Evolutionary conservation across 805 yeast species (phyloP).

Genomic region (Komagataella kurtzmanii): DNA sequence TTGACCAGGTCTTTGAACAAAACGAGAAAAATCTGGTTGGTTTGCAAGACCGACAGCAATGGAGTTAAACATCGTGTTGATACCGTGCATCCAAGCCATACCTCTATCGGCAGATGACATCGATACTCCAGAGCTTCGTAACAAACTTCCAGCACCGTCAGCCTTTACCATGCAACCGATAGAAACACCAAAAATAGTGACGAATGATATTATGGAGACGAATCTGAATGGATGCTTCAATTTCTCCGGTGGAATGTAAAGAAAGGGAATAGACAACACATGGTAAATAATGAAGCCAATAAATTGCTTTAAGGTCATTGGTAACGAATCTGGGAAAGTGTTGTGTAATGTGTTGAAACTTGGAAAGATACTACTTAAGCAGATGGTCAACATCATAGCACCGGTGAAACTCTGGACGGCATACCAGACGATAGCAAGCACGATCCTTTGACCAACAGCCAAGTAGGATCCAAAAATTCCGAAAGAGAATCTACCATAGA

Average conservation of each 20-base stretch:
- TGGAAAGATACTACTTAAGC: slow-evolving; percentile 24
- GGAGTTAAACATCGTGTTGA: slow-evolving; percentile 24
- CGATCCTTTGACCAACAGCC: slow-evolving; percentile 28
- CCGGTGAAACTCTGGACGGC: slow-evolving; percentile 33
- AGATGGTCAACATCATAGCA: slow-evolving; percentile 25
- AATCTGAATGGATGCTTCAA: slow-evolving; percentile 7
- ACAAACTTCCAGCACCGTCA: slow-evolving; percentile 2
- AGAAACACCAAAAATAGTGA: slow-evolving; percentile 1
- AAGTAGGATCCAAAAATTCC: slow-evolving; percentile 32
- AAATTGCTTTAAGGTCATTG: slow-evolving; percentile 26
- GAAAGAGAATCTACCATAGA: slow-evolving; percentile 27
- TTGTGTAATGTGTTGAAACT: slow-evolving; percentile 23
- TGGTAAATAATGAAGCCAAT: slow-evolving; percentile 31
- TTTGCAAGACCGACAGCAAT: slow-evolving; percentile 25
- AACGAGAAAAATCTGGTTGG: slow-evolving; percentile 21
- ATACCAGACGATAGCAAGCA: slow-evolving; percentile 32
- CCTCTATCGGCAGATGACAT: slow-evolving; percentile 8
- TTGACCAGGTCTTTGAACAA: slow-evolving; percentile 8
- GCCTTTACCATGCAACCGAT: slow-evolving; percentile 2
- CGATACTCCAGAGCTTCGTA: background rate
- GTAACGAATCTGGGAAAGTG: slow-evolving; percentile 22
- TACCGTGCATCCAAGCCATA: slow-evolving; percentile 28
- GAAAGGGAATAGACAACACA: slow-evolving; percentile 24
- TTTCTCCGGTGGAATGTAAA: slow-evolving; percentile 29
- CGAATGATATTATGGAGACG: background rate